Base-by-base conservation (phyloP, 2,329 filamentous ascomycete species). In the Lasiodiplodia citricola region DNA sequence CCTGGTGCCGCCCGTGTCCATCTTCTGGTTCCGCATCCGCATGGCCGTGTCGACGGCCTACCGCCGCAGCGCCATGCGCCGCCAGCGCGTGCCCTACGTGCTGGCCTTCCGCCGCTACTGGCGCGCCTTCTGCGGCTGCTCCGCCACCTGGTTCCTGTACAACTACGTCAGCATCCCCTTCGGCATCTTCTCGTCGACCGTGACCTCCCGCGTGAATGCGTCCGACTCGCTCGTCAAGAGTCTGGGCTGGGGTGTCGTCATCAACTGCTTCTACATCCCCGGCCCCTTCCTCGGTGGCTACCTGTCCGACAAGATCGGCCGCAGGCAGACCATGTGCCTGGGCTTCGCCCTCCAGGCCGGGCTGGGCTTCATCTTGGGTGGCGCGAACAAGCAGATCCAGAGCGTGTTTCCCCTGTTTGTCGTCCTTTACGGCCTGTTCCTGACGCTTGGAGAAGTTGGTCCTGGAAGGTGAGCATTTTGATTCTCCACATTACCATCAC, bases 131-230 rank as follows among this genome's bases (percentile, higher is more conserved):
- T 73, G 87, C 3, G 85, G 86, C 16, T 80, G 81, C 7, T 80
- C 84, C 2, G 70, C 81, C 0, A 80, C 83, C 11, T 87, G 85
- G 85, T 87, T 87, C 73, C 74, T 80, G 52, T 84, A 88, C 73
- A 85, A 88, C 73, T 88, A 83, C 74, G 83, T 87, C 51, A 83
- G 83, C 0, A 84, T 86, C 65, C 86, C 86, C 0, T 87, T 87
- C 70, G 85, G 85, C 10, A 81, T 88, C 35, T 87, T 87, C 74
- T 83, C 82, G 67, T 84, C 84, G 0, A 86, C 85, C 25, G 87
- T 87, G 68, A 81, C 71, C 3, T 68, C 72, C 5, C 69, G 70
- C 6, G 71, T 76, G 23, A 73, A 73, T 21, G 71, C 74, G 1
- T 66, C 66, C 13, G 70, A 75, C 44, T 71, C 71, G 6, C 71